These are phyloP conservation scores for Licmophora abbreviata DNA, from an alignment of 108 stramenopile species.

Conservation along the genomic window DNA sequence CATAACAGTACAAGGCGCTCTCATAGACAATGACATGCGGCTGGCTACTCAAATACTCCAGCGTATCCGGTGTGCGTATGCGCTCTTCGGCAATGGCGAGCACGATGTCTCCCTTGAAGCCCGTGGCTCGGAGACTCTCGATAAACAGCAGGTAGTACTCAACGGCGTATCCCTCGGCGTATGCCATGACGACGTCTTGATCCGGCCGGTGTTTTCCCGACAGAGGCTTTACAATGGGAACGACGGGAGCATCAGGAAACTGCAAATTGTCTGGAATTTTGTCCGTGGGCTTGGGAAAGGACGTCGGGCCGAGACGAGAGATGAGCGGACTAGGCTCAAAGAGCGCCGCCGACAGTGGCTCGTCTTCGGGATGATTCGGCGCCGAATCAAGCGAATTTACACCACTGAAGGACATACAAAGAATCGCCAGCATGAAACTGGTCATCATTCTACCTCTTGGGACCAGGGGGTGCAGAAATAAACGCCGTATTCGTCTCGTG, in stretches of 20 bases:
- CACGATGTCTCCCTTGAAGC: constrained; percentile 70
- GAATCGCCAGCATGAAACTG: no score
- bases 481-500: no score
- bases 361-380: no score
- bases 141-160: constrained; percentile 62
- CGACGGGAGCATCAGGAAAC: neutral
- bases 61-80: constrained; percentile 35
- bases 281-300: constrained; percentile 12
- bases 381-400: no score
- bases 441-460: no score
- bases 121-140: constrained; percentile 49
- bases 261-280: no score
- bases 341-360: neutral
- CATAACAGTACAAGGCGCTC: constrained; percentile 48
- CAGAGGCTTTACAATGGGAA: constrained; percentile 21
- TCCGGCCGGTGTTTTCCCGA: constrained; percentile 49
- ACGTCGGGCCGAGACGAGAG: constrained; percentile 4
- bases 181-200: constrained; percentile 45
- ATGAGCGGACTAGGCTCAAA: constrained; percentile 16
- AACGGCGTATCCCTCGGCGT: constrained; percentile 67
- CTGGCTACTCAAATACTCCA: constrained; percentile 52
- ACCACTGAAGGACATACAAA: no score
- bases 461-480: no score
- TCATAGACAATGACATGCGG: constrained; percentile 60
- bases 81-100: constrained; percentile 43